Evolutionary conservation across 2,329 filamentous ascomycete genomes (phyloP), one percentile per base, ranked within the genome.

Genomic region (Aspergillus clavatus): DNA sequence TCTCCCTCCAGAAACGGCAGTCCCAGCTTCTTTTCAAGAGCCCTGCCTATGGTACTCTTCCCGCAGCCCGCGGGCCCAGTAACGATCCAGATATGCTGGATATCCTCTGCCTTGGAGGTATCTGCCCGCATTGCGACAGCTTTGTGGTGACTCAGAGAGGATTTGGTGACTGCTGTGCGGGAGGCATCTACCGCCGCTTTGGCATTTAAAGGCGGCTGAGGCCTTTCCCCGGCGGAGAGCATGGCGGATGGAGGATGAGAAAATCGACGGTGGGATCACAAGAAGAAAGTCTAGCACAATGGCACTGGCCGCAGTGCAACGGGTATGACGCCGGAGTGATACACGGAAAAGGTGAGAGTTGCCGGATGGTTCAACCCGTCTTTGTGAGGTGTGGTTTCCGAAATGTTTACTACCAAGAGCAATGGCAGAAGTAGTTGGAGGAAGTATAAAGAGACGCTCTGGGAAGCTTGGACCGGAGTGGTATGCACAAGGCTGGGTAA

Each of bases 51-150:
- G 0, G 86, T 89, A 46, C 81, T 86, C 74, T 90, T 90, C 47
- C 86, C 86, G 61, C 84, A 88, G 22, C 87, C 87, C 35, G 87
- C 86, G 41, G 86, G 86, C 22, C 86, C 86, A 1, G 85, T 89
- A 41, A 90, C 81, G 47, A 90, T 76, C 84, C 85, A 90, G 62
- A 90, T 88, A 66, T 89, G 86, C 59, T 84, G 82, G 31, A 67
- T 46, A 27, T 56, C 45, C 52, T 51, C 48, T 23, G 29, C 26
- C 18, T 24, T 29, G 27, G 23, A 26, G 14, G 27, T 40, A 7
- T 45, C 42, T 26, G 52, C 40, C 44, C 40, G 47, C 50, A 54
- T 49, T 39, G 53, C 41, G 28, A 55, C 35, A 31, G 51, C 37
- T 10, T 48, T 51, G n/a, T 45, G 47, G 27, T 50, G 43, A 36